A percentile compares a stretch with the other conserved stretches of the same genome.
These are phyloP conservation scores for Lagenidium sp. DNA, from an alignment of 352 stramenopile genomes.

Conservation along the genomic window DNA sequence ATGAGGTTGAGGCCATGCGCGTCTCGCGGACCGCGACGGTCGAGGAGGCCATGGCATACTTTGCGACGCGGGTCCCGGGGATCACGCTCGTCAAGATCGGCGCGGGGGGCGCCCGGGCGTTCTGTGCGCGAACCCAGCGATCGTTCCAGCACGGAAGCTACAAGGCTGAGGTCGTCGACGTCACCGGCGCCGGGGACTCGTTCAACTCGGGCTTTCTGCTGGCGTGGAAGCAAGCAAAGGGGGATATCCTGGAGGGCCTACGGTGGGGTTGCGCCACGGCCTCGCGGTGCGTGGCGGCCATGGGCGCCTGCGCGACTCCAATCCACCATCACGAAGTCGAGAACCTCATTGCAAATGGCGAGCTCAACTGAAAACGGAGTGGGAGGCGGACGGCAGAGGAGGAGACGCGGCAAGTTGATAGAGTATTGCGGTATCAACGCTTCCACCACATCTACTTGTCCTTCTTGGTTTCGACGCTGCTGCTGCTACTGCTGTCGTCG, in stretches of 20 bases:
- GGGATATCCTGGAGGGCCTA: slow-evolving; percentile 39
- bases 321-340: slow-evolving; percentile 38
- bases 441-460: too few relatives aligned
- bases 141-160: slow-evolving; percentile 43
- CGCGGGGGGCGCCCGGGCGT: slow-evolving; percentile 40
- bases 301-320: slow-evolving; percentile 42
- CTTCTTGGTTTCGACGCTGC: background rate
- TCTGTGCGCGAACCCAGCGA: slow-evolving; percentile 27
- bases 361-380: slow-evolving; percentile 2
- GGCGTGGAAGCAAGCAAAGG: slow-evolving; percentile 45
- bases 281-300: slow-evolving; percentile 38
- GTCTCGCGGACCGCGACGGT: slow-evolving; percentile 37
- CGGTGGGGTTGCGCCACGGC: slow-evolving; percentile 61
- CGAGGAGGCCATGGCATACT: slow-evolving; percentile 44
- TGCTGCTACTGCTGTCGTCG: too few relatives aligned
- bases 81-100: slow-evolving; percentile 70
- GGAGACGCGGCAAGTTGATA: too few relatives aligned
- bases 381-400: background rate
- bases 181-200: slow-evolving; percentile 75
- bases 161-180: slow-evolving; percentile 52
- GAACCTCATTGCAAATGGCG: slow-evolving; percentile 15
- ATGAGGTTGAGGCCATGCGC: slow-evolving; percentile 74
- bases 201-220: slow-evolving; percentile 79
- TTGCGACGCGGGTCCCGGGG: slow-evolving; percentile 25
- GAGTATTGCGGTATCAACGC: too few relatives aligned